phyloP scores from a whole-genome alignment of 1,284 basidiomycete genomes.

The Leccinum pallidistipes region DNA sequence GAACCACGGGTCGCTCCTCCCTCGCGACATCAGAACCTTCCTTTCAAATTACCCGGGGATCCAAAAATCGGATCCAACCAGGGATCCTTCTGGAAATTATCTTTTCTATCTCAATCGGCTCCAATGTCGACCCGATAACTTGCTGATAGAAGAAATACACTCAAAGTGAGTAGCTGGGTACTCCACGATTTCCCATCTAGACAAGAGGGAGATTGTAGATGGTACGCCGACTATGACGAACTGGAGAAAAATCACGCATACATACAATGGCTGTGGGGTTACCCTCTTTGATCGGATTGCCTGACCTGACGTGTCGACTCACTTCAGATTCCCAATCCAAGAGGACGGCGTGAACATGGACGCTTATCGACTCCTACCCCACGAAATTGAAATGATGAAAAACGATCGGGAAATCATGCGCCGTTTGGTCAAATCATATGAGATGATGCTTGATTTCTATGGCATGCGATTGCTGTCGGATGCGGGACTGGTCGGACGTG shows the following conservation, averaged over 20 bases:
- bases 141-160: conserved; percentile 65
- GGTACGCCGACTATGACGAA: conserved; percentile 59
- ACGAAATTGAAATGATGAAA: conserved; percentile 65
- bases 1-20: conserved; percentile 29
- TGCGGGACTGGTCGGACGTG: conserved; percentile 56
- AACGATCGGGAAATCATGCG: conserved; percentile 47
- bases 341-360: conserved; percentile 70
- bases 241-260: conserved; percentile 72
- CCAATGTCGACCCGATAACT: conserved; percentile 60
- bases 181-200: conserved; percentile 1
- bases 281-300: background rate
- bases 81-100: conserved; percentile 47
- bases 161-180: conserved; percentile 42
- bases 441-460: conserved; percentile 74
- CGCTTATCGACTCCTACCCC: conserved; percentile 63
- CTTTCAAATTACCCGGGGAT: conserved; percentile 57
- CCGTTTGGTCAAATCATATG: conserved; percentile 61
- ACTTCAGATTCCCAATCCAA: conserved; percentile 60
- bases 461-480: conserved; percentile 61
- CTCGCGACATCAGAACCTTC: conserved; percentile 62
- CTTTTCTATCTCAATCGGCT: conserved; percentile 62
- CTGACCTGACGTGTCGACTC: background rate
- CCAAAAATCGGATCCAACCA: conserved; percentile 36
- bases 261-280: conserved; percentile 71
- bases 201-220: conserved; percentile 40